These are phyloP conservation scores for Apiospora hydei DNA, from an alignment of 2,329 filamentous ascomycete genomes.

Conservation along the genomic window DNA sequence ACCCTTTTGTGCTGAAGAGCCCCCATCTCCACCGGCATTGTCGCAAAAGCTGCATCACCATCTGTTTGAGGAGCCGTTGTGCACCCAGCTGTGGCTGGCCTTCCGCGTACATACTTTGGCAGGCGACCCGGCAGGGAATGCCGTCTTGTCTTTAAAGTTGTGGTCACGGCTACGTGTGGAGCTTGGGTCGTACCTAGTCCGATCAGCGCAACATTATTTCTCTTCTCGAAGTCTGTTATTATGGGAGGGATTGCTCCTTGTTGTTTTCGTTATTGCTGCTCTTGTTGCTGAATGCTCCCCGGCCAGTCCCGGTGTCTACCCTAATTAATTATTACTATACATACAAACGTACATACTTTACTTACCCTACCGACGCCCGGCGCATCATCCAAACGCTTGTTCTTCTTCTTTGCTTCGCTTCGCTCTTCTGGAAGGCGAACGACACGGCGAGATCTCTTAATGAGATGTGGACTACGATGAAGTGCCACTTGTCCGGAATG, in stretches of 20 bases:
- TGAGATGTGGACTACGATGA: conserved; percentile 19
- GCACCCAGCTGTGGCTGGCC: background rate
- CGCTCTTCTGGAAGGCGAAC: conserved; percentile 18
- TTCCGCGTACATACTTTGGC: background rate
- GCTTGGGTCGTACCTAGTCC: background rate
- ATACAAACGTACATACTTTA: background rate
- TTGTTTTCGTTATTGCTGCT: conserved; percentile 1
- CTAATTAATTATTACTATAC: background rate
- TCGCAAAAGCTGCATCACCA: conserved; percentile 13
- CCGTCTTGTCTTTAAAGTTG: conserved; percentile 7
- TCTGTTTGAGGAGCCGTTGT: background rate
- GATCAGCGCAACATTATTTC: conserved; percentile 7
- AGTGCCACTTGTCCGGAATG: conserved; percentile 22
- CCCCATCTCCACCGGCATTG: conserved; percentile 3
- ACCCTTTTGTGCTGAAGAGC: no score
- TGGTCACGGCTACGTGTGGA: conserved; percentile 16
- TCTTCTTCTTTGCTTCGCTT: background rate
- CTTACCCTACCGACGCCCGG: conserved; percentile 3
- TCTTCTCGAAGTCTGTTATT: conserved; percentile 1
- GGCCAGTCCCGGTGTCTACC: background rate
- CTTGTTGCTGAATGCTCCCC: conserved; percentile 1
- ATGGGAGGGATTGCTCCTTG: conserved; percentile 15
- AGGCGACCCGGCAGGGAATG: background rate
- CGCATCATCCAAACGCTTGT: background rate
- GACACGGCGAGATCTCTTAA: conserved; percentile 7